phyloP scores from a whole-genome alignment of 257 asterid genomes.

The Fraxinus pennsylvanica region DNA sequence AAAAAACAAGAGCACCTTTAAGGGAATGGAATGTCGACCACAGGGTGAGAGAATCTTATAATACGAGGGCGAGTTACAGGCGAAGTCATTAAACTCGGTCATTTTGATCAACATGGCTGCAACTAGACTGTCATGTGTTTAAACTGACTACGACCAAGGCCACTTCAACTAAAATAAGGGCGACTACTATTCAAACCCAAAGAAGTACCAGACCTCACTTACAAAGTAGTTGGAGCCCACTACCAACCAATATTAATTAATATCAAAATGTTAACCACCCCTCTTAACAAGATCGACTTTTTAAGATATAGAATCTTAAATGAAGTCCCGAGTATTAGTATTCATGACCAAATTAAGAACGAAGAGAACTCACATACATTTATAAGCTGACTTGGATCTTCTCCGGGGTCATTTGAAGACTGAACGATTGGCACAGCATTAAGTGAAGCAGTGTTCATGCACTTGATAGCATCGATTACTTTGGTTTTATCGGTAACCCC shows the following conservation, averaged over 20 bases:
- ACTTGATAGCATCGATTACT: slow-evolving; percentile 66
- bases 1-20: no score
- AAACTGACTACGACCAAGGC: no score
- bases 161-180: background rate
- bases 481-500: slow-evolving; percentile 55
- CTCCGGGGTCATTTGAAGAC: slow-evolving; percentile 29
- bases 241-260: no score
- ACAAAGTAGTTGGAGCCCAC: no score
- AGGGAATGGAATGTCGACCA: no score
- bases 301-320: no score
- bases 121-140: no score
- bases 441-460: slow-evolving; percentile 67
- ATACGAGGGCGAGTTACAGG: background rate
- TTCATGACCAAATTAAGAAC: background rate
- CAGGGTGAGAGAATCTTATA: no score
- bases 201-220: background rate
- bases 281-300: no score
- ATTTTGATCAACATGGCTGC: no score
- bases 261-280: no score
- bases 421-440: slow-evolving; percentile 69
- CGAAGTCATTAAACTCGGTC: background rate
- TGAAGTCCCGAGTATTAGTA: no score
- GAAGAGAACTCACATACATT: slow-evolving; percentile 42
- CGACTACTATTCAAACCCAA: background rate
- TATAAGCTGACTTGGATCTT: slow-evolving; percentile 58